Base-by-base conservation (phyloP, 1,284 basidiomycete species). In the Ceratobasidium sp. region DNA sequence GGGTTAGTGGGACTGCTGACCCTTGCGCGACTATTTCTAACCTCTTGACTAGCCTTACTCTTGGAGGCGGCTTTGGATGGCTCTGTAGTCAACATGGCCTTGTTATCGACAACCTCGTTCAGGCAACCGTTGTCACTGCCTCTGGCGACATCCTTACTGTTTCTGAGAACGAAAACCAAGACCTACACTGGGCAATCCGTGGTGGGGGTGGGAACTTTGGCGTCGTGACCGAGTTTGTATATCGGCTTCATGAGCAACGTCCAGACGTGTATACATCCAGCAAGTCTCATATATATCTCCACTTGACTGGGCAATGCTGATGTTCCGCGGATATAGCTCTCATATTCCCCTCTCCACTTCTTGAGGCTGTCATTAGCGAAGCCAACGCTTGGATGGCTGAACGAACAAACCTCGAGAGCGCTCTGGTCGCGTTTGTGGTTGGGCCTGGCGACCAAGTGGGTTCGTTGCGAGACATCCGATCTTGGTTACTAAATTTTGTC, bases 131-230 rank as follows among this genome's bases (percentile, higher is more conserved):
- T 13, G 73, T 76, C 11, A 48, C 61, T 6, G 65, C 75, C 8
- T 43, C 58, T 1, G 75, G 73, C 9, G 73, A 72, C 2, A 76
- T 74, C 41, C 29, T 76, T 16, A 64, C 48, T 9, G 75, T 63
- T 7, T 69, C 72, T 22, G 63, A 76, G 11, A 49, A 27, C 8
- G 29, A 68, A 2, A 53, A 74, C 53, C 39, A 43, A n/a, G 75
- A 76, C 22, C 22, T 76, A 1, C 71, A 63, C 54, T 76, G 75
- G 75, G 73, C 64, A 4, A 34, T 73, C n/a, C 64, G 74, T 14
- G 59, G 46, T 49, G 75, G 75, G 16, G 74, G 76, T 27, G 46
- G 54, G 24, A 76, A 76, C 53, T 75, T 75, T 63, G 76, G 74
- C 16, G 74, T 74, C 1, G 69, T 74, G 29, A 74, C 64, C n/a